Percentiles rank a stretch among this genome's conserved stretches.
Evolutionary conservation across 192 early-diverging fungal species (phyloP).

Genomic region (Jimgerdemannia lactiflua): DNA sequence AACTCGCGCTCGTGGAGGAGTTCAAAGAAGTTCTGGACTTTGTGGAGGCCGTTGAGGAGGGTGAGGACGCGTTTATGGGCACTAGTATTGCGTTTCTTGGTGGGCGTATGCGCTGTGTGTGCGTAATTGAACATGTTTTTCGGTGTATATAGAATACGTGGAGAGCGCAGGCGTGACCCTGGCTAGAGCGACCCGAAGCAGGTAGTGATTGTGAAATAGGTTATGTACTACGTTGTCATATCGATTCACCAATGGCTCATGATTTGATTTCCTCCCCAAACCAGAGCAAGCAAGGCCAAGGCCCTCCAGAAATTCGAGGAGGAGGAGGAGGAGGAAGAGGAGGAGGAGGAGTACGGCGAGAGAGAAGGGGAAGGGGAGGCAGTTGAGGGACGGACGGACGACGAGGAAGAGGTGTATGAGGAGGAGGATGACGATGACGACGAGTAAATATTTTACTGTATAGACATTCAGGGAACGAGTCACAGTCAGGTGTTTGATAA

Average conservation of each 20-base stretch:
- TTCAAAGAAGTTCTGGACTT: conserved; percentile 28
- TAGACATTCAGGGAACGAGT: no score
- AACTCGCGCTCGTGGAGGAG: conserved; percentile 28
- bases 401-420: conserved; percentile 5
- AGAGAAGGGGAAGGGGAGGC: neutral
- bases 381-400: conserved; percentile 6
- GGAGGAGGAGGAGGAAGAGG: neutral
- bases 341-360: neutral
- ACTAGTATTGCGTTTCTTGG: no score
- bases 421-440: neutral
- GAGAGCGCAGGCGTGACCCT: no score
- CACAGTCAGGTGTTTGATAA: no score
- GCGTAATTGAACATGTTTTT: no score
- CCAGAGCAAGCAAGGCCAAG: neutral
- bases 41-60: conserved; percentile 21
- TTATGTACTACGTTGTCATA: no score
- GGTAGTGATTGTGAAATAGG: neutral
- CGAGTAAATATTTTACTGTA: no score
- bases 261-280: neutral
- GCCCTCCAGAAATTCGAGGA: neutral
- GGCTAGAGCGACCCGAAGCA: no score
- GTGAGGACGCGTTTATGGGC: neutral
- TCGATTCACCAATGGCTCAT: no score
- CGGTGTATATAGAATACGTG: no score
- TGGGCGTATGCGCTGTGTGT: no score